Base-by-base conservation (phyloP, 768 basidiomycete species). In the Leccinum truebloodii region DNA sequence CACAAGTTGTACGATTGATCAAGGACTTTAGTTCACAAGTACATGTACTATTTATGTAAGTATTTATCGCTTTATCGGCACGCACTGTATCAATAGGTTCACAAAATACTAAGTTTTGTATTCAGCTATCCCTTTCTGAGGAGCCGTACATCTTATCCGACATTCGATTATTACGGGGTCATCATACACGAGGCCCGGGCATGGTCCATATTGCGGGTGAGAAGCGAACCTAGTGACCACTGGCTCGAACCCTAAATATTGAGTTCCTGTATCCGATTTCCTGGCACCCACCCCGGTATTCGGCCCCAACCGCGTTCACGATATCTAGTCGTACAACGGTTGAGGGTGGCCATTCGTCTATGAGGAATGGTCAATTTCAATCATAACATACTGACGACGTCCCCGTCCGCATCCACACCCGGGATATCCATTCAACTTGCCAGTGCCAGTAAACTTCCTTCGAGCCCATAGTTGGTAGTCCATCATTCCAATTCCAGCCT, bases 11-110 rank as follows among this genome's bases (percentile, higher is more conserved):
- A 12, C 32, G 8, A 16, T 16, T 6, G 0, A 3, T 16, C 6
- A 39, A 18, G 3, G 16, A 39, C 6, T 18, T 7, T 6, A 18
- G 37, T 18, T 4, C 37, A 16, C 13, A 37, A 13, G 32, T 34
- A 12, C 32, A 34, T 12, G 32, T 34, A 34, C 10, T 34, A 32
- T 12, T 34, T 34, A 30, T 28, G 1, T 32, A 12, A 32, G 10
- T 10, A 32, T 32, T 32, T 32, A 32, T 32, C 32, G 10, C 14
- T 37, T 37, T 37, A 69, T 77, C 1, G 67, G 9, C 87, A 81
- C 52, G 78, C 79, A 0, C 66, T 70, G 0, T 61, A 79, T 30
- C 28, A 30, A 34, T 34, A 34, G 24, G 24, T 24, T 24, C 24
- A 24, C 24, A 24, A 24, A 24, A 24, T 24, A 24, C 24, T 24